Evolutionary conservation across 2,329 filamentous ascomycete genomes (phyloP).

Genomic region (Phyllosticta citriasiana): DNA sequence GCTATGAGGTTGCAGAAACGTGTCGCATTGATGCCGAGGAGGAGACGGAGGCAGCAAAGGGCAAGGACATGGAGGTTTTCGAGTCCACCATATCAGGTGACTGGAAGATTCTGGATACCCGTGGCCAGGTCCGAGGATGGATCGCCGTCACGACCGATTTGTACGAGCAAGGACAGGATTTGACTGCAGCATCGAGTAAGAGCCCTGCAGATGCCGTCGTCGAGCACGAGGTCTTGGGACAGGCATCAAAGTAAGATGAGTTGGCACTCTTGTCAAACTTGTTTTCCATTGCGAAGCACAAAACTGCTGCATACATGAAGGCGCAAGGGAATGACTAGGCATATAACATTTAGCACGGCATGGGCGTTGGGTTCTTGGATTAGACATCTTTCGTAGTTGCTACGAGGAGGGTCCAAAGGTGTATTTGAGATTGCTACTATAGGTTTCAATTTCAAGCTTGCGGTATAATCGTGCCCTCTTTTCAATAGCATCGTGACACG

Average conservation of each 20-base stretch:
- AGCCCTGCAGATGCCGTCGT: constrained; percentile 20
- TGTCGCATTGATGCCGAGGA: constrained; percentile 32
- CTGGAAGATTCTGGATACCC: constrained; percentile 22
- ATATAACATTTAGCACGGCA: background rate
- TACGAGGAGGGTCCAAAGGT: background rate
- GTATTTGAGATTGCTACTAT: background rate
- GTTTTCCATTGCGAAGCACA: background rate
- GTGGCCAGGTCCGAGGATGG: constrained; percentile 26
- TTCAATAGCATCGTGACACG: too few species aligned
- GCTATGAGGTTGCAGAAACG: constrained; percentile 32
- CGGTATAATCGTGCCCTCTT: too few species aligned
- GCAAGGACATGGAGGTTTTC: constrained; percentile 12
- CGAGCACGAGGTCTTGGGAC: constrained; percentile 27
- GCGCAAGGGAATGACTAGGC: background rate
- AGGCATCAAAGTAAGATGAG: constrained; percentile 15
- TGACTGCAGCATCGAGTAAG: background rate
- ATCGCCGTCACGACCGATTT: constrained; percentile 18
- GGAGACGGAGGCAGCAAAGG: constrained; percentile 15
- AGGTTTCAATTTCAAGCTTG: background rate
- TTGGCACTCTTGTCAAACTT: background rate
- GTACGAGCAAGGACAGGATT: constrained; percentile 4
- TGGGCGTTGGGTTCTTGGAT: background rate
- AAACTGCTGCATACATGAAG: background rate
- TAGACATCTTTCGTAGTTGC: background rate
- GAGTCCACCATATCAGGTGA: constrained; percentile 16